These are phyloP conservation scores for Heritiera fomes DNA, from an alignment of 345 rosid genomes.

Conservation along the genomic window DNA sequence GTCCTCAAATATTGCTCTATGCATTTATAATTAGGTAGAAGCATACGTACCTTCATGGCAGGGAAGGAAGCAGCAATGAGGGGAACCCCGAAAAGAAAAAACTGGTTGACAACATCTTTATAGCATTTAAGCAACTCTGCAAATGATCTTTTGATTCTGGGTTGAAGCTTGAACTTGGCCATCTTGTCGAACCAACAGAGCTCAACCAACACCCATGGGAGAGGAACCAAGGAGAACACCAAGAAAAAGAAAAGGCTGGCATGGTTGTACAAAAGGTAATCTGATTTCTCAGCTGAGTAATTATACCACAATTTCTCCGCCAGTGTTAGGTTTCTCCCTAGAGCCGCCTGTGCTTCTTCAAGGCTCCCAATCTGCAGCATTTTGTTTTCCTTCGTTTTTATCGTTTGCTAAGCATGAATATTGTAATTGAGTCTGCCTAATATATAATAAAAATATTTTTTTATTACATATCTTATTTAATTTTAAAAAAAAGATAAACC, in stretches of 20 bases:
- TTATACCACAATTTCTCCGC: slow-evolving; percentile 71
- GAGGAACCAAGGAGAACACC: slow-evolving; percentile 61
- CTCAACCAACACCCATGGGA: slow-evolving; percentile 59
- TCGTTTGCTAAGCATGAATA: background rate
- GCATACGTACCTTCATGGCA: slow-evolving; percentile 50
- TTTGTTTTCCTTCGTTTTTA: background rate
- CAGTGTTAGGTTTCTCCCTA: slow-evolving; percentile 66
- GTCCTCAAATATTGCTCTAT: too few species aligned
- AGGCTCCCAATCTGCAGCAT: slow-evolving; percentile 70
- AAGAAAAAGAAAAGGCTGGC: slow-evolving; percentile 61
- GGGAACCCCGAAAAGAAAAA: slow-evolving; percentile 62
- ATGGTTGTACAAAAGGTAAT: slow-evolving; percentile 73
- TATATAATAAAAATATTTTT: background rate
- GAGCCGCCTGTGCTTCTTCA: slow-evolving; percentile 57
- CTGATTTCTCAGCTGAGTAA: slow-evolving; percentile 73
- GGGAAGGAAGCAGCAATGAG: slow-evolving; percentile 71
- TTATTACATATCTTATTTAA: too few species aligned
- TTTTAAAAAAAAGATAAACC: too few species aligned
- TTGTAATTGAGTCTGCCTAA: background rate
- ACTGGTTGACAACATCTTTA: slow-evolving; percentile 60
- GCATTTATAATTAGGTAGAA: background rate
- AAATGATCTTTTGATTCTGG: slow-evolving; percentile 56
- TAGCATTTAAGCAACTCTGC: slow-evolving; percentile 62
- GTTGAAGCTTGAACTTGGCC: slow-evolving; percentile 70
- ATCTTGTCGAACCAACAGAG: slow-evolving; percentile 35